Evolutionary conservation across 2,329 filamentous ascomycete species (phyloP), one percentile per base, ranked within the genome.

Genomic region (Nemania sp.): DNA sequence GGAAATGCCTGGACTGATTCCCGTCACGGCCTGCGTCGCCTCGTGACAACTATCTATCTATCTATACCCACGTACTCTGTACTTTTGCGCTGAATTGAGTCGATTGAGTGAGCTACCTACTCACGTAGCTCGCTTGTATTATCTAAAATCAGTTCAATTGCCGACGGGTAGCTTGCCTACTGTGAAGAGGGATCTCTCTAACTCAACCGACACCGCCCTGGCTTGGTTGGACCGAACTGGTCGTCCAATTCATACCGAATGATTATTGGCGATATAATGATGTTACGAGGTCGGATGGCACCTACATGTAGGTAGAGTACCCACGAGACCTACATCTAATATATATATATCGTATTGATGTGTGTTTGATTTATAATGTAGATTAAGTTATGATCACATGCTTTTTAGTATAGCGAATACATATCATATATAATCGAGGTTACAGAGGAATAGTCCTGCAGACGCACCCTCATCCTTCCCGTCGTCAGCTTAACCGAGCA

Each of bases 1-100:
- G 13, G 48, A 47, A 32, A 29, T 21, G 11, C 52, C 37, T 32
- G 34, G 13, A 53, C 20, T 7, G 25, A 29, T 55, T 34, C 6
- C 40, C 46, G 48, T 42, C 34, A 39, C 49, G 39, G 40, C 50
- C 34, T 25, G 29, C 18, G 45, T 4, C 40, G 43, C 34, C 47
- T 25, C 46, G 40, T 52, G 54, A 61, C 49, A 48, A 55, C 25
- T 29, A 29, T 29, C 25, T 29, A 29, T 12, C 7, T 56, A 56
- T 20, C 43, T 57, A 63, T 61, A 61, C 58, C 58, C 61, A 57
- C 50, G 40, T n/a, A 45, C 21, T 34, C 12, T 46, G 46, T 57
- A 34, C 51, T 54, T 21, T 25, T 54, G 43, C 29, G 39, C 51
- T 43, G 32, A 34, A 49, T 60, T 42, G 17, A 51, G 42, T 52